Evolutionary conservation across 805 yeast genomes (phyloP).

Genomic region (Monosporozyma solicola): DNA sequence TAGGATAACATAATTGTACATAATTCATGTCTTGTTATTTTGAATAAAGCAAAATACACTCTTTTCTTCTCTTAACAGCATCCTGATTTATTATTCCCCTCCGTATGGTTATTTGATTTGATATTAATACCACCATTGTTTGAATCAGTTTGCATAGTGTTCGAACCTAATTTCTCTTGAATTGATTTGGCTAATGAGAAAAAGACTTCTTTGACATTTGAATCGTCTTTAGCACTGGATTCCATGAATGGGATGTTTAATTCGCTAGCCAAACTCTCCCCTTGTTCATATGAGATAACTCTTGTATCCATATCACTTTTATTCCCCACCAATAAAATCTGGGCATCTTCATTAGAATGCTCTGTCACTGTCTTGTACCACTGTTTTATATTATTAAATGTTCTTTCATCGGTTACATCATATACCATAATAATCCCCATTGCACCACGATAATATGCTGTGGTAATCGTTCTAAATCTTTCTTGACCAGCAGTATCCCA

Average conservation of each 20-base stretch:
- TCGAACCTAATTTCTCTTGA: constrained; percentile 59
- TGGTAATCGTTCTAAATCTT: constrained; percentile 86
- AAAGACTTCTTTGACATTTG: constrained; percentile 86
- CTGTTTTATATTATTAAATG: constrained; percentile 83
- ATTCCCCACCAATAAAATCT: constrained; percentile 88
- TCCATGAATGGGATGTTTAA: constrained; percentile 87
- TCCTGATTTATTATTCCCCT: background rate
- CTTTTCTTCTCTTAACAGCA: background rate
- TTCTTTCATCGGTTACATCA: constrained; percentile 81
- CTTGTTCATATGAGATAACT: constrained; percentile 83
- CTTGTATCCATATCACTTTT: constrained; percentile 87
- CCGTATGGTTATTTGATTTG: constrained; percentile 26
- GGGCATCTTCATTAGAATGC: constrained; percentile 95
- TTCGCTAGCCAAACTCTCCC: constrained; percentile 77
- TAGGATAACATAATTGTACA: too few relatives aligned
- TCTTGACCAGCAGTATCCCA: constrained; percentile 98
- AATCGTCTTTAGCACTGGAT: constrained; percentile 91
- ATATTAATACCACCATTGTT: constrained; percentile 39
- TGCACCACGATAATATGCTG: constrained; percentile 88
- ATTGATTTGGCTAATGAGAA: constrained; percentile 80
- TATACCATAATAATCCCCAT: constrained; percentile 79
- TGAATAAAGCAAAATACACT: too few relatives aligned
- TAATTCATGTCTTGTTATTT: too few relatives aligned
- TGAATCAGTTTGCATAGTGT: constrained; percentile 37
- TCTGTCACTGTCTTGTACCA: constrained; percentile 97